Conservation (phyloP, 1,139 yeast species). For the Suhomyces guaymorum region DNA sequence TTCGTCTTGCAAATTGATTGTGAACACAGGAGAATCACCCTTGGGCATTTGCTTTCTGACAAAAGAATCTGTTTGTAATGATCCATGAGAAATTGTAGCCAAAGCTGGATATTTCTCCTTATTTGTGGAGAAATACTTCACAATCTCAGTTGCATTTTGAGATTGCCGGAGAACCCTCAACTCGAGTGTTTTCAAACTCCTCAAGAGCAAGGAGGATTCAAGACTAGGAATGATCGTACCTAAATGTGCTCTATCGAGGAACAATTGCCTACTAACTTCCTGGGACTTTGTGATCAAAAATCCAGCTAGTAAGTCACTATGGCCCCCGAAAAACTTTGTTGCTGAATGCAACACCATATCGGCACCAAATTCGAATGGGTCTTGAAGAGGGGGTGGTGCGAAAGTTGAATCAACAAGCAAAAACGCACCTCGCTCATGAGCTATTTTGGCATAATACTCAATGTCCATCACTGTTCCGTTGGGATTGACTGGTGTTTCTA, state of each 20-base stretch:
- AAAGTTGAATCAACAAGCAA: constrained; percentile 82
- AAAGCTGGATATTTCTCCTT: constrained; percentile 49
- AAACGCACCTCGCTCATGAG: constrained; percentile 70
- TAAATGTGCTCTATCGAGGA: constrained; percentile 61
- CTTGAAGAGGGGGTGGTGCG: constrained; percentile 89
- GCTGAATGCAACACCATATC: constrained; percentile 88
- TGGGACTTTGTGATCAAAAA: constrained; percentile 62
- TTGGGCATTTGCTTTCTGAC: constrained; percentile 63
- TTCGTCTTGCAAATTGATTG: constrained; percentile 54
- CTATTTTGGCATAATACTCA: constrained; percentile 58
- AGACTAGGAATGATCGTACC: constrained; percentile 81
- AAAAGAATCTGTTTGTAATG: constrained; percentile 66
- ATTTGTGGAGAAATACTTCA: constrained; percentile 56
- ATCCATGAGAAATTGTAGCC: constrained; percentile 62
- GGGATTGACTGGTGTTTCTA: constrained; percentile 91
- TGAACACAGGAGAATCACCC: constrained; percentile 76
- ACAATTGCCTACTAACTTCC: constrained; percentile 45
- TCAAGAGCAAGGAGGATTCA: constrained; percentile 69
- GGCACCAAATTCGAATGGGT: constrained; percentile 78
- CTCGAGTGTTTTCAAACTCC: constrained; percentile 80
- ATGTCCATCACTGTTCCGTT: constrained; percentile 71
- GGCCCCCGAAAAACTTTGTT: constrained; percentile 91
- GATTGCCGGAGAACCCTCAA: constrained; percentile 69
- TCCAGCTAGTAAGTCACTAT: constrained; percentile 88
- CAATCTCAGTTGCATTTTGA: constrained; percentile 61